phyloP scores from a whole-genome alignment of 805 yeast genomes.

The Babjeviella inositovora region DNA sequence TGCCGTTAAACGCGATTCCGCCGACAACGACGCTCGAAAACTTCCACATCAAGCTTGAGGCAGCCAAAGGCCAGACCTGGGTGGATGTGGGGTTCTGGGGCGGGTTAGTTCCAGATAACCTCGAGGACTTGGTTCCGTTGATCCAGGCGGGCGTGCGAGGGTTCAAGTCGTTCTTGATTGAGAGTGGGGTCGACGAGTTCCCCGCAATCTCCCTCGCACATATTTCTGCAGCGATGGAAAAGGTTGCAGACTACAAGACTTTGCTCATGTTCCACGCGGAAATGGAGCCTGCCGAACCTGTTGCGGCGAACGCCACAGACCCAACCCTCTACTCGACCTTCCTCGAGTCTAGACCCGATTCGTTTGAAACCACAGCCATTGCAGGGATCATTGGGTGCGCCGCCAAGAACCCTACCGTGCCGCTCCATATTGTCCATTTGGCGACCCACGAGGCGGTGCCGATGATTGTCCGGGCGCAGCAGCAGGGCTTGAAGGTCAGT shows the following conservation, averaged over 20 bases:
- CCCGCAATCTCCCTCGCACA: slow-evolving; percentile 62
- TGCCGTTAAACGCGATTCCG: slow-evolving; percentile 94
- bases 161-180: slow-evolving; percentile 83
- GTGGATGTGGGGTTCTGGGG: slow-evolving; percentile 97
- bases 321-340: slow-evolving; percentile 58
- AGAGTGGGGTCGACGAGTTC: slow-evolving; percentile 93
- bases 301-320: slow-evolving; percentile 12
- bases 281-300: slow-evolving; percentile 39
- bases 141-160: slow-evolving; percentile 84
- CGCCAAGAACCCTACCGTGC: slow-evolving; percentile 34
- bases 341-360: slow-evolving; percentile 76
- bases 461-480: slow-evolving; percentile 46
- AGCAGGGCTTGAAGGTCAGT: slow-evolving; percentile 40
- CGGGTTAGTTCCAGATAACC: slow-evolving; percentile 73
- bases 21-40: slow-evolving; percentile 82
- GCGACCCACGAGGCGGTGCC: slow-evolving; percentile 81
- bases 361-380: slow-evolving; percentile 77
- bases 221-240: slow-evolving; percentile 49
- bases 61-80: slow-evolving; percentile 76
- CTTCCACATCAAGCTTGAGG: slow-evolving; percentile 56
- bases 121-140: slow-evolving; percentile 55
- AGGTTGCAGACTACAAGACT: slow-evolving; percentile 47
- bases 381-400: slow-evolving; percentile 53
- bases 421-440: slow-evolving; percentile 79
- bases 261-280: slow-evolving; percentile 90